Percentiles rank a stretch among this genome's conserved stretches.
These are phyloP conservation scores for Lyophyllum decastes DNA, from an alignment of 768 basidiomycete species.

Conservation along the genomic window DNA sequence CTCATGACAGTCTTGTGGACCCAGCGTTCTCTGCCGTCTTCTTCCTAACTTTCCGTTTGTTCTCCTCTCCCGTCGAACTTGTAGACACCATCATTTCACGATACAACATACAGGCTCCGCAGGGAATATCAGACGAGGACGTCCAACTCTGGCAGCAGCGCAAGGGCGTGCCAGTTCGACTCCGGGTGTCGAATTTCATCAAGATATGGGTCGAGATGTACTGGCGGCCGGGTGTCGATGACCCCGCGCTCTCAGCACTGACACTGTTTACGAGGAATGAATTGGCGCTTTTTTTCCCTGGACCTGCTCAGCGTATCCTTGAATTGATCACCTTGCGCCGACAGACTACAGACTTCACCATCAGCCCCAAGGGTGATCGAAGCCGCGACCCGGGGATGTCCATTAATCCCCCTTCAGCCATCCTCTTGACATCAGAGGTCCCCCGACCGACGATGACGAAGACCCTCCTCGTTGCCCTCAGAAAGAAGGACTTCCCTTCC, in stretches of 20 bases:
- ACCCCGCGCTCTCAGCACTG: slow-evolving; percentile 57
- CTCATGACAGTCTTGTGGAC: slow-evolving; percentile 90
- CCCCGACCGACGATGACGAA: slow-evolving; percentile 89
- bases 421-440: slow-evolving; percentile 57
- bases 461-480: slow-evolving; percentile 64
- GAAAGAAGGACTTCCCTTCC: slow-evolving; percentile 60
- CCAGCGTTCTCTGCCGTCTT: slow-evolving; percentile 86
- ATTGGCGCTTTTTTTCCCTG: slow-evolving; percentile 61
- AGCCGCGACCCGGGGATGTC: slow-evolving; percentile 77
- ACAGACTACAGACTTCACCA: slow-evolving; percentile 44
- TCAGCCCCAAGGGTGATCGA: slow-evolving; percentile 63
- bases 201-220: slow-evolving; percentile 93
- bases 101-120: slow-evolving; percentile 77
- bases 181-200: slow-evolving; percentile 90
- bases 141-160: slow-evolving; percentile 78
- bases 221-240: slow-evolving; percentile 82
- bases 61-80: slow-evolving; percentile 77
- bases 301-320: slow-evolving; percentile 71
- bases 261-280: slow-evolving; percentile 64
- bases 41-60: slow-evolving; percentile 94
- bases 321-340: slow-evolving; percentile 63
- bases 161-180: slow-evolving; percentile 87
- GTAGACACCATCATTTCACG: slow-evolving; percentile 77
- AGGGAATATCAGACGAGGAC: slow-evolving; percentile 56
- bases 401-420: slow-evolving; percentile 57